Conservation (phyloP, 75 land plant species). For the Pinus tabuliformis region DNA sequence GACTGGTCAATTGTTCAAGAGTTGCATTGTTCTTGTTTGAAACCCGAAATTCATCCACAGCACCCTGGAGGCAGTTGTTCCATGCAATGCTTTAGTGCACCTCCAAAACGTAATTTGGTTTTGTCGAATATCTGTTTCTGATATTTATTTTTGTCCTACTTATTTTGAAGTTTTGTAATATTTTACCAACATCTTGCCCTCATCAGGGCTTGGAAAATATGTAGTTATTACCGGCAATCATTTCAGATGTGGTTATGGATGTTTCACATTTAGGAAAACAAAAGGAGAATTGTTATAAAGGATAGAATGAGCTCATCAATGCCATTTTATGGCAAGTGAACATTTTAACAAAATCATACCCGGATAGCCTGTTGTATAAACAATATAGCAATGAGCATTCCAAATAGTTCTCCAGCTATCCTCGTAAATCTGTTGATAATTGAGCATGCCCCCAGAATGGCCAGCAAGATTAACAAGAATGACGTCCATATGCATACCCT, state of each 20-base stretch:
- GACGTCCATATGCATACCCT: constrained; percentile 99
- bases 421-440: constrained; percentile 95
- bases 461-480: constrained; percentile 57
- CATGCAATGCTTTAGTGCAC: not conserved
- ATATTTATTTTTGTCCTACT: no score
- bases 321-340: not conserved
- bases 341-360: constrained; percentile 28
- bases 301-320: not conserved
- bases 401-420: constrained; percentile 94
- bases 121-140: no score
- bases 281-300: no score
- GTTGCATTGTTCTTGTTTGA: constrained; percentile 41
- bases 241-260: no score
- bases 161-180: no score
- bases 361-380: constrained; percentile 96
- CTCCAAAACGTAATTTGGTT: not conserved
- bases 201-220: not conserved
- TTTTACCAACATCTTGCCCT: not conserved
- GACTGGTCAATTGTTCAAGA: constrained; percentile 20
- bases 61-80: constrained; percentile 33
- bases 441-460: constrained; percentile 89
- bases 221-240: not conserved
- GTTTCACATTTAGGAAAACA: no score
- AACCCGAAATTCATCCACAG: constrained; percentile 50
- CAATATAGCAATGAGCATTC: constrained; percentile 89